Percentiles rank a stretch among this genome's conserved stretches.
Evolutionary conservation across 805 yeast species (phyloP).

Genomic region (Pichia phayaonensis): DNA sequence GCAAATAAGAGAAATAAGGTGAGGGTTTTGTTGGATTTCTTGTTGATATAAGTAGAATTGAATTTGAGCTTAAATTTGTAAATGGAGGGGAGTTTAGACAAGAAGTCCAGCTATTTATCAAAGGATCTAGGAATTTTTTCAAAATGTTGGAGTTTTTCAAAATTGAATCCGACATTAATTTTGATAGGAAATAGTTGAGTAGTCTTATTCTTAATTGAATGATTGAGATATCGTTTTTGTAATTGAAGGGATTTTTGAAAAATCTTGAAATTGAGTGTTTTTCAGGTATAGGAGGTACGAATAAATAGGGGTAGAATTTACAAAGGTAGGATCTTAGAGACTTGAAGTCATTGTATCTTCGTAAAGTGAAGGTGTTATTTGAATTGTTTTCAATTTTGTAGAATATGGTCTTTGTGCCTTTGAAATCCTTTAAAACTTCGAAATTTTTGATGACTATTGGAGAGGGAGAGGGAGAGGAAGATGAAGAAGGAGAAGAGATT

Average conservation of each 20-base stretch:
- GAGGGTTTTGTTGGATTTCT: slow-evolving; percentile 40
- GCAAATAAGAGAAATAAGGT: slow-evolving; percentile 43
- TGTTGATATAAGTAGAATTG: slow-evolving; percentile 42
- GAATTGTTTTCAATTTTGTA: slow-evolving; percentile 20
- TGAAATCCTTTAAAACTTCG: slow-evolving; percentile 21
- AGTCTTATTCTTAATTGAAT: slow-evolving; percentile 44
- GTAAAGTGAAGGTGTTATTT: slow-evolving; percentile 29
- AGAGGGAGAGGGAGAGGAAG: background rate
- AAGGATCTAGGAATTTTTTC: slow-evolving; percentile 43
- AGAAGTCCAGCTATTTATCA: slow-evolving; percentile 43
- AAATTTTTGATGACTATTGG: slow-evolving; percentile 13
- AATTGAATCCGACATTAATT: slow-evolving; percentile 29
- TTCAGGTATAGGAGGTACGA: slow-evolving; percentile 94
- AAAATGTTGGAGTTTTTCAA: slow-evolving; percentile 33
- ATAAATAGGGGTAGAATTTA: slow-evolving; percentile 73
- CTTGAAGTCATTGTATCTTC: slow-evolving; percentile 90
- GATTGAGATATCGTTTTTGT: slow-evolving; percentile 24
- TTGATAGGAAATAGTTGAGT: slow-evolving; percentile 36
- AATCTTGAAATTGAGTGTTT: slow-evolving; percentile 49
- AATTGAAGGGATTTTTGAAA: slow-evolving; percentile 26
- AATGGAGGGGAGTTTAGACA: slow-evolving; percentile 32
- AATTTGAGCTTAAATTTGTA: slow-evolving; percentile 38
- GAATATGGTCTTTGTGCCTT: slow-evolving; percentile 25
- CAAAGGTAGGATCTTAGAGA: slow-evolving; percentile 64
- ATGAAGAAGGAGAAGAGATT: background rate